Percentiles rank a stretch among this genome's conserved stretches.
Evolutionary conservation across 1,139 yeast genomes (phyloP).

Genomic region (Zygosaccharomyces sapae): DNA sequence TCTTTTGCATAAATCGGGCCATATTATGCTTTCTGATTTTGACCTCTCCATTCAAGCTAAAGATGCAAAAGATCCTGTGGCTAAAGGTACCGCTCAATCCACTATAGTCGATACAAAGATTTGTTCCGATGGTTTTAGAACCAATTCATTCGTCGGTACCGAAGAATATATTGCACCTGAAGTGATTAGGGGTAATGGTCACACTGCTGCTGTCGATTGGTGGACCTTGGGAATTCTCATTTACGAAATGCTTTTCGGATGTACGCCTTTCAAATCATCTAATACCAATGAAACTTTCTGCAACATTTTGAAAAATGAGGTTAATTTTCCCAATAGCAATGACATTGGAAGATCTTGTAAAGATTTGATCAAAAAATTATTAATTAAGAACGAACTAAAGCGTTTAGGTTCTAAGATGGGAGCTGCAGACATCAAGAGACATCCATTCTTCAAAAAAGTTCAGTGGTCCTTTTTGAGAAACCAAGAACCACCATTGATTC

Average conservation of each 20-base stretch:
- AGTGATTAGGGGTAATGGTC: constrained; percentile 94
- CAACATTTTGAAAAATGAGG: constrained; percentile 78
- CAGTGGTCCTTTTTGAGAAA: constrained; percentile 95
- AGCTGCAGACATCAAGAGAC: constrained; percentile 88
- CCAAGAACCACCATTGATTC: constrained; percentile 92
- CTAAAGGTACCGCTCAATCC: constrained; percentile 29
- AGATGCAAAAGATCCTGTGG: constrained; percentile 53
- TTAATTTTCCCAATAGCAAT: constrained; percentile 54
- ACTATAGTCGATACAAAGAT: constrained; percentile 75
- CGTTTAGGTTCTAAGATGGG: constrained; percentile 89
- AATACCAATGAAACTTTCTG: constrained; percentile 86
- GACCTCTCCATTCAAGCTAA: constrained; percentile 90
- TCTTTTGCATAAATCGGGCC: constrained; percentile 89
- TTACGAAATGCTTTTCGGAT: constrained; percentile 91
- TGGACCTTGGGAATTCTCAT: constrained; percentile 94
- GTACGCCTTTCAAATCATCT: constrained; percentile 91
- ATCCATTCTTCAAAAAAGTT: constrained; percentile 80
- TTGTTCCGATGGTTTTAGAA: constrained; percentile 91
- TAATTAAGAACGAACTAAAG: constrained; percentile 83
- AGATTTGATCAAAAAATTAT: constrained; percentile 68
- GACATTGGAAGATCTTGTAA: constrained; percentile 72
- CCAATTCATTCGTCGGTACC: constrained; percentile 96
- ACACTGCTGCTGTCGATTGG: constrained; percentile 98
- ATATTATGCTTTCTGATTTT: constrained; percentile 94
- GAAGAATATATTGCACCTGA: constrained; percentile 98